phyloP scores from a whole-genome alignment of 2,329 filamentous ascomycete genomes.

The Fusarium udum region DNA sequence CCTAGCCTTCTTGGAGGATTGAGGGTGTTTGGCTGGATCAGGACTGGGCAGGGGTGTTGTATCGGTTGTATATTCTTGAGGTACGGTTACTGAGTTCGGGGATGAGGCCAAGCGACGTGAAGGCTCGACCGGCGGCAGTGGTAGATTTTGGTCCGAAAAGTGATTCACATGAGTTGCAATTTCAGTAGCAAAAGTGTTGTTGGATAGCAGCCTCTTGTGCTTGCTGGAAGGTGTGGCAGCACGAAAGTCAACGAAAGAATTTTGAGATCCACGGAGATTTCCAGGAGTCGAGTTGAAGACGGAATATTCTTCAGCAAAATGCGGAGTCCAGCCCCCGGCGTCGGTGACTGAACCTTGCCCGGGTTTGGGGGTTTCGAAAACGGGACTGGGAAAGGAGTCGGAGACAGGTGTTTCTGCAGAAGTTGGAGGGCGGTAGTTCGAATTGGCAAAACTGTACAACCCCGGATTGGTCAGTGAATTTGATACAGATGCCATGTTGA shows the following conservation, averaged over 20 bases:
- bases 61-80: constrained; percentile 45
- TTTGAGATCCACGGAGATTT: constrained; percentile 60
- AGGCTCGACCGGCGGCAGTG: constrained; percentile 68
- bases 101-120: constrained; percentile 68
- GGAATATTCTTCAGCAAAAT: constrained; percentile 72
- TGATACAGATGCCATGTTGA: constrained; percentile 15
- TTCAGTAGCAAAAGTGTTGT: constrained; percentile 59
- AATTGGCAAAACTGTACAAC: constrained; percentile 67
- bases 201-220: constrained; percentile 63
- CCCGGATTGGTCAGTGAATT: constrained; percentile 49
- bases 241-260: constrained; percentile 57
- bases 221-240: constrained; percentile 49
- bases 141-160: constrained; percentile 62
- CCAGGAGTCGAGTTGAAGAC: constrained; percentile 73
- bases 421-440: constrained; percentile 69
- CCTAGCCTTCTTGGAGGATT: constrained; percentile 57
- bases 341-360: constrained; percentile 59
- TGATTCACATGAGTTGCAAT: constrained; percentile 71
- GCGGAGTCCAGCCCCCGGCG: constrained; percentile 65
- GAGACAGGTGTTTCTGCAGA: constrained; percentile 67
- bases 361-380: constrained; percentile 66
- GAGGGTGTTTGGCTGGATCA: constrained; percentile 39
- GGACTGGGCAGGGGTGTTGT: constrained; percentile 43
- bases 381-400: constrained; percentile 61
- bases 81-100: constrained; percentile 54